Conservation (phyloP, 352 stramenopile genomes). For the Phytopythium cucurbitacearum region DNA sequence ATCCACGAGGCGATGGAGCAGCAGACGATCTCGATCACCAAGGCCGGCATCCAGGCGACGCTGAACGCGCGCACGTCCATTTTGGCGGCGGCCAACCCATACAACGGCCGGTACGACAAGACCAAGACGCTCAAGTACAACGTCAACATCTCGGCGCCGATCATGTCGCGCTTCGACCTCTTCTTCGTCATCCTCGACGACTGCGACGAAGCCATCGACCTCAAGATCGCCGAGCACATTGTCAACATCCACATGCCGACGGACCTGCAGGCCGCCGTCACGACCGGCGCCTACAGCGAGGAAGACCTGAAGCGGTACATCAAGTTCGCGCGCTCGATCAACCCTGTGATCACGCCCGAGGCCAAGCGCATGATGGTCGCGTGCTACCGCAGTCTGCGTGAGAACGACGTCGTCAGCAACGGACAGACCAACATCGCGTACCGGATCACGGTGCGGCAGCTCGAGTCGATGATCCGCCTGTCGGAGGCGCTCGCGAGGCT, state of each 20-base stretch:
- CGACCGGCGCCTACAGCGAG: slow-evolving; percentile 49
- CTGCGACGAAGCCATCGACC: slow-evolving; percentile 93
- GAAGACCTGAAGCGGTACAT: slow-evolving; percentile 95
- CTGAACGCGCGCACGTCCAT: slow-evolving; percentile 99
- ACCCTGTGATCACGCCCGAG: slow-evolving; percentile 65
- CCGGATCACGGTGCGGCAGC: slow-evolving; percentile 97
- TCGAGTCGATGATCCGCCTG: slow-evolving; percentile 98
- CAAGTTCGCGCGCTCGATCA: slow-evolving; percentile 81
- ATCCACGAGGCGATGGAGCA: slow-evolving; percentile 99
- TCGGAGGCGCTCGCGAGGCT: slow-evolving; percentile 95
- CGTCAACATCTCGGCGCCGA: slow-evolving; percentile 92
- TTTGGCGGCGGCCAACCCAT: slow-evolving; percentile 98
- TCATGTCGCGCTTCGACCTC: slow-evolving; percentile 99
- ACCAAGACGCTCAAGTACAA: slow-evolving; percentile 90
- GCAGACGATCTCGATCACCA: slow-evolving; percentile 98
- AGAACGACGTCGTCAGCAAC: slow-evolving; percentile 93
- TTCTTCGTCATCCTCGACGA: slow-evolving; percentile 99
- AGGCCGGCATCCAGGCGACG: slow-evolving; percentile 98
- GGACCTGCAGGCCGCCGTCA: slow-evolving; percentile 28
- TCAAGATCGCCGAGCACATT: slow-evolving; percentile 96
- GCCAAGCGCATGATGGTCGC: slow-evolving; percentile 93
- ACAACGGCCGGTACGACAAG: slow-evolving; percentile 93
- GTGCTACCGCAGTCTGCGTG: slow-evolving; percentile 96
- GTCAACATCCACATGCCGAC: slow-evolving; percentile 93
- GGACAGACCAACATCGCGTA: slow-evolving; percentile 96